A percentile compares a stretch with the other conserved stretches of the same genome.
Evolutionary conservation across 371 early-diverging fungal species (phyloP).

Genomic region (Mortierella sp.): DNA sequence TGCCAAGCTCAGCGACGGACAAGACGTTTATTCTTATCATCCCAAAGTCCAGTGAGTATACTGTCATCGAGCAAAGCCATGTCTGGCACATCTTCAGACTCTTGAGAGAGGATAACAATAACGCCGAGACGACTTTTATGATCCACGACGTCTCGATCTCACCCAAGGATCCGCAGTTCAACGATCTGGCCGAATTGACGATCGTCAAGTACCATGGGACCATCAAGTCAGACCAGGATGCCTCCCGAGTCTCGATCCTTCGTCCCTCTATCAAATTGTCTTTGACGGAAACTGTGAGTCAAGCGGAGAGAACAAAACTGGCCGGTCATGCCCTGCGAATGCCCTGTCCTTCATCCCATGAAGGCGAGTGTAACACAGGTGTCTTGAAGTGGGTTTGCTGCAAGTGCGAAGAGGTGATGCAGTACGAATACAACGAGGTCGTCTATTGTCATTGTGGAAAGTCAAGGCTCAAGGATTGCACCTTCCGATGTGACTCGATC

Average conservation of each 20-base stretch:
- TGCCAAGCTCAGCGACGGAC: slow-evolving; percentile 13
- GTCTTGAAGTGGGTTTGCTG: slow-evolving; percentile 32
- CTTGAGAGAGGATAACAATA: slow-evolving; percentile 31
- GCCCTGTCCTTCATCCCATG: slow-evolving; percentile 35
- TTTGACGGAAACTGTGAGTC: slow-evolving; percentile 2
- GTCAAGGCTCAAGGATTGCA: slow-evolving; percentile 20
- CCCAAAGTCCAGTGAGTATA: slow-evolving; percentile 31
- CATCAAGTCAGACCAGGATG: slow-evolving; percentile 19
- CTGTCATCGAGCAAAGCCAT: slow-evolving; percentile 26
- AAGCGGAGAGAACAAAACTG: slow-evolving; percentile 20
- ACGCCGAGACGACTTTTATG: slow-evolving; percentile 12
- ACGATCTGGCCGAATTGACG: slow-evolving; percentile 21
- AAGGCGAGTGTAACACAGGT: slow-evolving; percentile 17
- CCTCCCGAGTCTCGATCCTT: slow-evolving; percentile 32
- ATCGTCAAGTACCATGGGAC: slow-evolving; percentile 27
- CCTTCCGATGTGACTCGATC: slow-evolving; percentile 26
- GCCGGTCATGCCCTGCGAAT: slow-evolving; percentile 28
- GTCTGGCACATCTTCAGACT: slow-evolving; percentile 25
- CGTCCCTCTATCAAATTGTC: slow-evolving; percentile 30
- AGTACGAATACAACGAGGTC: slow-evolving; percentile 30
- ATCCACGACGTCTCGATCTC: slow-evolving; percentile 31
- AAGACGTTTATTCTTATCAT: slow-evolving; percentile 27
- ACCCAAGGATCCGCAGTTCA: slow-evolving; percentile 19
- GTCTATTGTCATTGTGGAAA: slow-evolving; percentile 40
- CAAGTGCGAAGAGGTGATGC: slow-evolving; percentile 27